Evolutionary conservation across 2,329 filamentous ascomycete genomes (phyloP).

Genomic region (Penicillium corylophilum): DNA sequence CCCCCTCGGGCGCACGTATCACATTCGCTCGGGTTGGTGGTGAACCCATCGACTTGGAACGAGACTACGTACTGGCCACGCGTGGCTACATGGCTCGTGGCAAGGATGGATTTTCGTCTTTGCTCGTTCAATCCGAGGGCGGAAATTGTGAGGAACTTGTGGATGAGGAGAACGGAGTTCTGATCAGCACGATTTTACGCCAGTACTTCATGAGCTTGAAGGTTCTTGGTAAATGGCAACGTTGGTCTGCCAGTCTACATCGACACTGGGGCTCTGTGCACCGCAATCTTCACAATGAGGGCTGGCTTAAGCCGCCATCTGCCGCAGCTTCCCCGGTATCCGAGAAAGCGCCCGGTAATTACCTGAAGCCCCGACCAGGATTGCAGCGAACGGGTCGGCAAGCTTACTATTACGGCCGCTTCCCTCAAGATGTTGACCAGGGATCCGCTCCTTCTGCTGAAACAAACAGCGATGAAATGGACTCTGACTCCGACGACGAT

Average conservation of each 20-base stretch:
- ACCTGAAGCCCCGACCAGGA: conserved; percentile 14
- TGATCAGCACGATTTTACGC: conserved; percentile 81
- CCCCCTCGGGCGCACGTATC: conserved; percentile 62
- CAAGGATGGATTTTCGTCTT: conserved; percentile 77
- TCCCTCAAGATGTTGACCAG: conserved; percentile 20
- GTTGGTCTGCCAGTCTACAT: conserved; percentile 63
- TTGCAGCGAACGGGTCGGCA: conserved; percentile 24
- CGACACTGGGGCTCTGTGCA: conserved; percentile 68
- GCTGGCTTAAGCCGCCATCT: conserved; percentile 49
- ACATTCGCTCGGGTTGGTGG: conserved; percentile 61
- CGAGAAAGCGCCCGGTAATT: conserved; percentile 24
- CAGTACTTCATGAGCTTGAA: conserved; percentile 90
- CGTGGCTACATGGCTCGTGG: conserved; percentile 86
- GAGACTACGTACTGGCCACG: conserved; percentile 71
- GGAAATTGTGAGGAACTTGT: conserved; percentile 76
- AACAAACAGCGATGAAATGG: conserved; percentile 36
- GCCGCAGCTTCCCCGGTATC: conserved; percentile 28
- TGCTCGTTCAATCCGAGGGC: conserved; percentile 74
- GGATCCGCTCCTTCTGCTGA: neutral
- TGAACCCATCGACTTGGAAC: conserved; percentile 60
- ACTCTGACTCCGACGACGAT: conserved; percentile 45
- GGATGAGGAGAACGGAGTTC: conserved; percentile 79
- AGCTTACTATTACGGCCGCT: conserved; percentile 33
- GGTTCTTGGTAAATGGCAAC: conserved; percentile 75
- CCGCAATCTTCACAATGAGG: conserved; percentile 55